Evolutionary conservation across 2,329 filamentous ascomycete genomes (phyloP).

Genomic region (Tympanopsis confertula): DNA sequence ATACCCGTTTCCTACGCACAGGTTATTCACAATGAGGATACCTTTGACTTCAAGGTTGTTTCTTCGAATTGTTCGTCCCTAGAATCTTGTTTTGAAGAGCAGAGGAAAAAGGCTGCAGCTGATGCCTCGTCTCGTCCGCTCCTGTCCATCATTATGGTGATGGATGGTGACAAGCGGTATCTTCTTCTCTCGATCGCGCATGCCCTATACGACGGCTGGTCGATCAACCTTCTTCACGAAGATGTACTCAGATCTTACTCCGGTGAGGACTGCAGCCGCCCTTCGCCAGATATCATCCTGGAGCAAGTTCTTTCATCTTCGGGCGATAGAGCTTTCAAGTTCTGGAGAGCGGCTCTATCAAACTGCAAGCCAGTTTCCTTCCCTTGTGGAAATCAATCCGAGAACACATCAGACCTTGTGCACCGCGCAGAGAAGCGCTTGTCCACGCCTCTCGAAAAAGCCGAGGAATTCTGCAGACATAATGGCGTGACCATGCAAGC

Average conservation of each 20-base stretch:
- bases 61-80: conserved; percentile 10
- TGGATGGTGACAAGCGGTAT: conserved; percentile 20
- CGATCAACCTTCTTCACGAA: conserved; percentile 60
- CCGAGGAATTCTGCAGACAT: conserved; percentile 51
- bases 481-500: conserved; percentile 64
- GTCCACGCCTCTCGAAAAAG: conserved; percentile 19
- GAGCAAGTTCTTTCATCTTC: conserved; percentile 35
- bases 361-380: conserved; percentile 4
- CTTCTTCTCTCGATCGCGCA: conserved; percentile 67
- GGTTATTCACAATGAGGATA: conserved; percentile 25
- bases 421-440: conserved; percentile 35
- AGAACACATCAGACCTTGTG: conserved; percentile 7
- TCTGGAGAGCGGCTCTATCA: conserved; percentile 21
- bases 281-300: conserved; percentile 40
- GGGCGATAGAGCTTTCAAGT: conserved; percentile 12
- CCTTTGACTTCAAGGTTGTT: conserved; percentile 37
- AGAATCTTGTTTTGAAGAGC: conserved; percentile 15
- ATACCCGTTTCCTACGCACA: conserved; percentile 45
- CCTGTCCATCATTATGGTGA: conserved; percentile 31
- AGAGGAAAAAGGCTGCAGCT: conserved; percentile 23
- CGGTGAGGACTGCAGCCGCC: conserved; percentile 24
- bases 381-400: conserved; percentile 20
- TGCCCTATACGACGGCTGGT: conserved; percentile 83
- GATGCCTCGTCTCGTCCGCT: conserved; percentile 28
- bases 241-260: conserved; percentile 59